Conservation (phyloP, 176 grass and related monocot species). For the Pontederia paniculata region DNA sequence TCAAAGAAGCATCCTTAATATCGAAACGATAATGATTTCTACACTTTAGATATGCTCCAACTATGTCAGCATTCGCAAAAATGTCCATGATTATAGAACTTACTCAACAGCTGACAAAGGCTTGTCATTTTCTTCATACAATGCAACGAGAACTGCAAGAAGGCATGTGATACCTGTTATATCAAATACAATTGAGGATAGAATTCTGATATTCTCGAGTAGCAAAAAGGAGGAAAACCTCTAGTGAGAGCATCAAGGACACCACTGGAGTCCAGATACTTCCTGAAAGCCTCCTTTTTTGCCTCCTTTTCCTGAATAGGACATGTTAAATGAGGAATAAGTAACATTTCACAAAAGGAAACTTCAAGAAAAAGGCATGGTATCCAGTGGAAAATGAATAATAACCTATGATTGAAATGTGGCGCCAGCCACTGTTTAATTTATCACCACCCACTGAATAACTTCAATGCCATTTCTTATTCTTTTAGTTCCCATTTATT, state of each 20-base stretch:
- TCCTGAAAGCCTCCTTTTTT: slow-evolving; percentile 91
- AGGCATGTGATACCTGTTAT: neutral
- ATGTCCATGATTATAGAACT: slow-evolving; percentile 22
- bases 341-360: neutral
- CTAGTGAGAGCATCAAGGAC: slow-evolving; percentile 91
- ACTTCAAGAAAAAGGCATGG: neutral
- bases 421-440: too few species aligned
- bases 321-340: neutral
- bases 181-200: neutral
- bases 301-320: slow-evolving; percentile 61
- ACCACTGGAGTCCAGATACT: slow-evolving; percentile 88
- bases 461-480: too few species aligned
- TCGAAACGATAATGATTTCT: neutral
- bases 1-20: neutral
- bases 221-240: slow-evolving; percentile 34
- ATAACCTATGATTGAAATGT: too few species aligned
- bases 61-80: neutral
- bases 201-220: neutral
- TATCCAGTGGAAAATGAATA: too few species aligned
- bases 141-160: slow-evolving; percentile 63
- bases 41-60: neutral
- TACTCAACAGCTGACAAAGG: slow-evolving; percentile 82
- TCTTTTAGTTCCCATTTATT: too few species aligned
- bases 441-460: too few species aligned
- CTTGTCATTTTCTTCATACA: slow-evolving; percentile 82